phyloP scores from a whole-genome alignment of 2,329 filamentous ascomycete genomes.

The Rutstroemia sp. region DNA sequence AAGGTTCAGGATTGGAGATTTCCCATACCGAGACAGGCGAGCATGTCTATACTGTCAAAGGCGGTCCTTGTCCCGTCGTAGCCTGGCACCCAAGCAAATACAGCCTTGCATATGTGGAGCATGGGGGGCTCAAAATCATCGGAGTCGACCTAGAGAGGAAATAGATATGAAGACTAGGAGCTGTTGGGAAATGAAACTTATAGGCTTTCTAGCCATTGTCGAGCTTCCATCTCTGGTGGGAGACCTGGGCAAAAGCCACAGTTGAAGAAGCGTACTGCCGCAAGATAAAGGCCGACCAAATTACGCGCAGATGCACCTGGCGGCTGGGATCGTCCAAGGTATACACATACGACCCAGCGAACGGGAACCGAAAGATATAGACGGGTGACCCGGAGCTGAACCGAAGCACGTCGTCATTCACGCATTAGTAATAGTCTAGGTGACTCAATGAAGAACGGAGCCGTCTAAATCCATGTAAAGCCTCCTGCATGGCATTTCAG shows the following conservation, averaged over 20 bases:
- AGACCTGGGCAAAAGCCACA: neutral
- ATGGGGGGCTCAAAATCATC: constrained; percentile 56
- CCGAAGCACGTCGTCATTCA: too few species aligned
- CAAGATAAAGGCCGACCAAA: too few species aligned
- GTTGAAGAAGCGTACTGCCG: neutral
- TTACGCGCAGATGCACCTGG: too few species aligned
- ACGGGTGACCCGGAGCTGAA: too few species aligned
- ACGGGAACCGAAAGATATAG: too few species aligned
- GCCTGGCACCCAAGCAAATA: constrained; percentile 73
- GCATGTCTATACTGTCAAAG: constrained; percentile 64
- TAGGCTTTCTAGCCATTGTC: neutral
- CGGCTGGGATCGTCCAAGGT: too few species aligned
- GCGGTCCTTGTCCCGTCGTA: constrained; percentile 56
- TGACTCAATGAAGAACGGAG: neutral
- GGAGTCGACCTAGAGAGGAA: constrained; percentile 28
- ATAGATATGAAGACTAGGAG: constrained; percentile 9
- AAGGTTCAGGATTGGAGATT: constrained; percentile 61
- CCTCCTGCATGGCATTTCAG: neutral
- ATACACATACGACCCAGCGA: too few species aligned
- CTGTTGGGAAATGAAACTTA: neutral
- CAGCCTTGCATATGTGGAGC: constrained; percentile 65
- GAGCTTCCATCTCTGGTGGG: neutral
- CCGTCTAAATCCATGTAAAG: neutral
- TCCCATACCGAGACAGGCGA: constrained; percentile 70
- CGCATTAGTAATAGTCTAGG: too few species aligned